phyloP scores from a whole-genome alignment of 345 rosid genomes.

The Salix dunnii region DNA sequence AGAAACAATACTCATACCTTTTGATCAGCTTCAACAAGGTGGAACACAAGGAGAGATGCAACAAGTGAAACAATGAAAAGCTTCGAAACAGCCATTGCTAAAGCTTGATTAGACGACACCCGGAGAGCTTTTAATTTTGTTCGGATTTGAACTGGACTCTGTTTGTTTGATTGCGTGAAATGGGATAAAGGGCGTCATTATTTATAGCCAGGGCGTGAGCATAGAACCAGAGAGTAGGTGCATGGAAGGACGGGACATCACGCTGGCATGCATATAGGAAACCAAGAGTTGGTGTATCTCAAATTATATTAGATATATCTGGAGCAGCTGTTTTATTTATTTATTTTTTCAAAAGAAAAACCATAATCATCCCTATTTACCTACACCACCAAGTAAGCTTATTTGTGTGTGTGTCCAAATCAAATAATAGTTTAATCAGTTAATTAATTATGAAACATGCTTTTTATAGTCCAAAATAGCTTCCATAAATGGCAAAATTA shows the following conservation, averaged over 20 bases:
- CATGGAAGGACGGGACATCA: not conserved
- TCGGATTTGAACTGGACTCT: not conserved
- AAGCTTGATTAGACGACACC: not conserved
- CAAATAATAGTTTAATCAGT: not conserved
- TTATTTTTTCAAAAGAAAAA: not conserved
- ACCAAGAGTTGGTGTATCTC: not conserved
- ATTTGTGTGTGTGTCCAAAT: not conserved
- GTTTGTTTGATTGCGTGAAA: not conserved
- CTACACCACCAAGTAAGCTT: not conserved
- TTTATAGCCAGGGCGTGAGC: constrained; percentile 16
- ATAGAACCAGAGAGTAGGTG: not conserved
- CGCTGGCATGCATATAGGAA: not conserved
- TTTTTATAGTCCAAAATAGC: not conserved
- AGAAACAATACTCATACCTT: not conserved
- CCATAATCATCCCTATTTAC: not conserved
- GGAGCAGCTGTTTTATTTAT: not conserved
- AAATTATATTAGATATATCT: not conserved
- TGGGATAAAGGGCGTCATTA: not conserved
- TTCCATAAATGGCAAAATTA: not conserved
- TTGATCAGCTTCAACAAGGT: not conserved
- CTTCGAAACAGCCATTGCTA: constrained; percentile 43
- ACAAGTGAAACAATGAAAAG: not conserved
- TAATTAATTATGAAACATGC: not conserved
- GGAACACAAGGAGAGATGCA: not conserved
- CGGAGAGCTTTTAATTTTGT: not conserved